Base-by-base conservation (phyloP, 495 filamentous ascomycete species). In the Choiromyces venosus region DNA sequence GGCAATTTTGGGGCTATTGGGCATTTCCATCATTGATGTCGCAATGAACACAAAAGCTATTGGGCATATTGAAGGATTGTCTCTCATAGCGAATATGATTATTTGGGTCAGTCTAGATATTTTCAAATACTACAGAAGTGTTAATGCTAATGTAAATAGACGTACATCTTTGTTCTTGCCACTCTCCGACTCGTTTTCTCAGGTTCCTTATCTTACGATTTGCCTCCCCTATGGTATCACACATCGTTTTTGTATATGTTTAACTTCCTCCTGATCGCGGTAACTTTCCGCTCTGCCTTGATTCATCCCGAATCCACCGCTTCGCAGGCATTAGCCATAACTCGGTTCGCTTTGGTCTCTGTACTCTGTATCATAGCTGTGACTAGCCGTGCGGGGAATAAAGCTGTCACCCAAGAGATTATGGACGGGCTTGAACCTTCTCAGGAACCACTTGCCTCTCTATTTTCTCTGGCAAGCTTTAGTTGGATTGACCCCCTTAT, bases 401-500 rank as follows among this genome's bases (percentile, higher is more conserved):
- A 94, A 83, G 86, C 89, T 5, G 91, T 99, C 19, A 79, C 93
- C 37, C 83, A 97, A 75, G 92, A 96, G 80, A 91, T 93, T 83
- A 92, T 97, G 80, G 92, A 91, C 68, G 89, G 89, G 65, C 86
- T 99, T 66, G 89, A 95, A 79, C 96, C 96, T 7, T 91, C 92
- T 18, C 86, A 85, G 64, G 92, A 99, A 81, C 92, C 93, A 39
- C 84, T 91, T 52, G 95, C 96, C 7, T 97, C 93, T 75, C 83
- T 97, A 21, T 86, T 97, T 73, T 97, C 94, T 0, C 84, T 97
- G 38, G 89, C 90, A 33, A 96, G 92, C 18, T 99, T 97, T 80
- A 82, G 87, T 16, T 99, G 96, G 96, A 86, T 98, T 40, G 93
- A 98, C 82, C 82, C 90, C 1, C 89, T 99, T 72, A 89, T 99